Base-by-base conservation (phyloP, 139 green algal genomes). In the Tetradesmus obliquus region DNA sequence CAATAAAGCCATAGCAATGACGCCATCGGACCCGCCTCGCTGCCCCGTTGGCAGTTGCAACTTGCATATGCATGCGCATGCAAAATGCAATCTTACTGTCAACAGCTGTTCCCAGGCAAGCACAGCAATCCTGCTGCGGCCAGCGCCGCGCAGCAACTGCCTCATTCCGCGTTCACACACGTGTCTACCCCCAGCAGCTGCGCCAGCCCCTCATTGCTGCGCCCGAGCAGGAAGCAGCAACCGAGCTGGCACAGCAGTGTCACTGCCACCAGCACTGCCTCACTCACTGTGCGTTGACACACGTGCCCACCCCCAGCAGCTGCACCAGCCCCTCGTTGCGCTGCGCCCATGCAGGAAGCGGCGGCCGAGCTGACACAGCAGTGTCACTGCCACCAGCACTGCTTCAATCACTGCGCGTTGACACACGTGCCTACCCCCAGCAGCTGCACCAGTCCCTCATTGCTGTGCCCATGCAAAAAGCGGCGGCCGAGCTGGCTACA, bases 391-490 rank as follows among this genome's bases (percentile, higher is more conserved):
- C 57, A 2, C 57, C 57, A 66, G 19, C 9, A 22, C 15, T 79
- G 69, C 17, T 7, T 79, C 4, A 22, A 22, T 79, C 69, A 22
- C 69, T 72, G 60, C 13, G 60, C 60, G 1, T 13, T 20, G 10
- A 12, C 69, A 79, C 15, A 79, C 53, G 66, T 55, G 54, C 66
- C 82, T 53, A 88, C 84, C 72, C 71, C 84, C 71, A 88, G 84
- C 57, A 88, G 55, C 55, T 88, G 20, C 66, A 76, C 66, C n/a
- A 96, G 72, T 1, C 7, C 13, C 0, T 94, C 84, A 72, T 94
- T 95, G 53, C 84, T 87, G 86, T 95, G 94, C 54, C 95, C 95
- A 53, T 94, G 62, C 86, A 97, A 12, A 45, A 97, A 95, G 8
- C 80, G 62, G 3, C 71, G 51, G 0, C 60, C 91, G 24, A 96